Base-by-base conservation (phyloP, 2,329 filamentous ascomycete species). In the Microcera coccophila region DNA sequence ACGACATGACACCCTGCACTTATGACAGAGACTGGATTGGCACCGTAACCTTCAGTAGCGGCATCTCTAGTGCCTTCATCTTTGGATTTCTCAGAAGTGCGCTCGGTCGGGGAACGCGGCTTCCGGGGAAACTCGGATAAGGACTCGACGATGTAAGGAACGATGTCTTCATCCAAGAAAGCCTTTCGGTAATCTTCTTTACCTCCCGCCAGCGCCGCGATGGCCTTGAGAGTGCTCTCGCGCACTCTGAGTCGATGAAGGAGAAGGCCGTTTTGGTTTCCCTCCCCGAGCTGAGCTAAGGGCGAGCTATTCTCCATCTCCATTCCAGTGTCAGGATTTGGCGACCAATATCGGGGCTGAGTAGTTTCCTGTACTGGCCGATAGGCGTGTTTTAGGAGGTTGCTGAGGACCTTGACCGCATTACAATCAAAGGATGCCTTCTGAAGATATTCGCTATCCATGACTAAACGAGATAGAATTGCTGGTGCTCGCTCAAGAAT, bases 161-260 rank as follows among this genome's bases (percentile, higher is more conserved):
- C 75, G 38, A 87, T 79, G n/a, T 90, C 88, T 54, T 87, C 81
- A 18, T 90, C 84, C 39, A 93, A 85, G 36, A 97, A 78, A 1
- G 78, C 76, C 60, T 94, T 95, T 33, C 90, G 78, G 59, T 91
- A 88, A 18, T 86, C 81, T 54, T 97, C 90, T 57, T 90, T 89
- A 54, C 85, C 84, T 3, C 87, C 81, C 2, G 87, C 81, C 38
- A 97, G 72, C 3, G 89, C 85, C n/a, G 87, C 87, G 42, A 97
- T 70, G 2, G 89, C 90, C 57, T 84, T 83, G 15, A 97, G 68
- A 2, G 83, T 79, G 38, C 79, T 84, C 63, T 91, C 86, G 41
- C 93, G 81, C 51, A 90, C 78, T 53, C 76, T 84, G 64, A 90
- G 82, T 18, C 83, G 81, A 63, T 95, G 88, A 51, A 64, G 80